Conservation (phyloP, 192 early-diverging fungal genomes). For the Coemansia sp. region DNA sequence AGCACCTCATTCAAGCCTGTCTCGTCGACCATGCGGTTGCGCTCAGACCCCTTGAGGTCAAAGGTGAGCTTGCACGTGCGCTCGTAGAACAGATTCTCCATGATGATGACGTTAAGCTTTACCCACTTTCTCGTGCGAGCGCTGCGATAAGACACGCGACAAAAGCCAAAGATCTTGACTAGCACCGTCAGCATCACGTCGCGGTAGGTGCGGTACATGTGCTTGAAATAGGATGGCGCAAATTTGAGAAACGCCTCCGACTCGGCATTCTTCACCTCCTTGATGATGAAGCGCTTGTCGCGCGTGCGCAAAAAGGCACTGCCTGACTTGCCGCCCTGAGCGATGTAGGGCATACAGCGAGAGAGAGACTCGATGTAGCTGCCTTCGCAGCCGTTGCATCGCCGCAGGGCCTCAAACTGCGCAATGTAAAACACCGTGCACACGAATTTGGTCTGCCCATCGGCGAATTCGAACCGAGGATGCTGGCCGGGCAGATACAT, state of each 20-base stretch:
- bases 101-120: slow-evolving; percentile 90
- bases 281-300: slow-evolving; percentile 92
- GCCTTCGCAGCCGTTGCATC: slow-evolving; percentile 80
- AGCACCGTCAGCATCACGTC: slow-evolving; percentile 72
- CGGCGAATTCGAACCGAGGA: slow-evolving; percentile 60
- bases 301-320: slow-evolving; percentile 87
- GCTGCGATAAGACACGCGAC: slow-evolving; percentile 86
- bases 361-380: slow-evolving; percentile 83
- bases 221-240: slow-evolving; percentile 89
- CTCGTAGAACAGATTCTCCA: slow-evolving; percentile 93
- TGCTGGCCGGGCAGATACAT: slow-evolving; percentile 42
- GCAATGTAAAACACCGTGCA: slow-evolving; percentile 92
- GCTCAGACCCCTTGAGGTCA: slow-evolving; percentile 93
- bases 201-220: slow-evolving; percentile 56
- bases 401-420: slow-evolving; percentile 88
- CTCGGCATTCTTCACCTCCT: slow-evolving; percentile 82
- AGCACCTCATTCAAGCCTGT: slow-evolving; percentile 87
- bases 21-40: slow-evolving; percentile 90
- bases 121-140: slow-evolving; percentile 75
- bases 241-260: slow-evolving; percentile 86
- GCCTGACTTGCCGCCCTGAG: slow-evolving; percentile 88
- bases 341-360: slow-evolving; percentile 84
- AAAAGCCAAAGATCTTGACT: slow-evolving; percentile 92
- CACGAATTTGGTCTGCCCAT: slow-evolving; percentile 73
- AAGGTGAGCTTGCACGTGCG: slow-evolving; percentile 77